These are phyloP conservation scores for Mucor velutinosus DNA, from an alignment of 371 early-diverging fungal species.

Conservation along the genomic window DNA sequence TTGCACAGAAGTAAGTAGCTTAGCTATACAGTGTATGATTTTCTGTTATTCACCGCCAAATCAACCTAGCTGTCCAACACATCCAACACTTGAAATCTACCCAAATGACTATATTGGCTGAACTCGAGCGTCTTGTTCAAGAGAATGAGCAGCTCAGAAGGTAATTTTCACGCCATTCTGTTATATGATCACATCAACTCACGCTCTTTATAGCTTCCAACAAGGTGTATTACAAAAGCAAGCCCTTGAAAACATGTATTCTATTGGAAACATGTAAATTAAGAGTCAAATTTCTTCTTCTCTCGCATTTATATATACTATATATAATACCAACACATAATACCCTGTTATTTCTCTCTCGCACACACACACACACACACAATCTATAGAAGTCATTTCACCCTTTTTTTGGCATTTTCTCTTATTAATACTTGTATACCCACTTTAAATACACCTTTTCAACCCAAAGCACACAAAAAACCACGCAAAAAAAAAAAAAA, in stretches of 20 bases:
- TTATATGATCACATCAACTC: too few species aligned
- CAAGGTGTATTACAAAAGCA: constrained; percentile 53
- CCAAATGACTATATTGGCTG: constrained; percentile 37
- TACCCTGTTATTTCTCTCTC: constrained; percentile 7
- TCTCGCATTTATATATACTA: constrained; percentile 1
- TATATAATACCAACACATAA: constrained; percentile 5
- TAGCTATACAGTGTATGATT: not conserved
- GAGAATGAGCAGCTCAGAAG: constrained; percentile 45
- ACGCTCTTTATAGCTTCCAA: constrained; percentile 36
- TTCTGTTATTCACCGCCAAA: not conserved
- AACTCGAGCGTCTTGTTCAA: constrained; percentile 37
- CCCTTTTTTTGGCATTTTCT: constrained; percentile 2
- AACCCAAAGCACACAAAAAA: not conserved
- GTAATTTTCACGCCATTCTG: constrained; percentile 10
- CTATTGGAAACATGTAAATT: constrained; percentile 26
- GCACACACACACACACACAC: not conserved
- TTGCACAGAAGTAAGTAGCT: constrained; percentile 42
- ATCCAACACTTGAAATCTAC: constrained; percentile 41
- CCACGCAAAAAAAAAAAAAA: not conserved
- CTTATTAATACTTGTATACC: constrained; percentile 13
- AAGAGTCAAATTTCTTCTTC: constrained; percentile 1
- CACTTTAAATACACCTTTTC: not conserved
- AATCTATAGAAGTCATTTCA: constrained; percentile 9
- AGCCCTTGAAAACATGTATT: constrained; percentile 53
- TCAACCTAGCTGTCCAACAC: constrained; percentile 34